Conservation (phyloP, 495 filamentous ascomycete genomes). For the Parathielavia hyrcaniae region DNA sequence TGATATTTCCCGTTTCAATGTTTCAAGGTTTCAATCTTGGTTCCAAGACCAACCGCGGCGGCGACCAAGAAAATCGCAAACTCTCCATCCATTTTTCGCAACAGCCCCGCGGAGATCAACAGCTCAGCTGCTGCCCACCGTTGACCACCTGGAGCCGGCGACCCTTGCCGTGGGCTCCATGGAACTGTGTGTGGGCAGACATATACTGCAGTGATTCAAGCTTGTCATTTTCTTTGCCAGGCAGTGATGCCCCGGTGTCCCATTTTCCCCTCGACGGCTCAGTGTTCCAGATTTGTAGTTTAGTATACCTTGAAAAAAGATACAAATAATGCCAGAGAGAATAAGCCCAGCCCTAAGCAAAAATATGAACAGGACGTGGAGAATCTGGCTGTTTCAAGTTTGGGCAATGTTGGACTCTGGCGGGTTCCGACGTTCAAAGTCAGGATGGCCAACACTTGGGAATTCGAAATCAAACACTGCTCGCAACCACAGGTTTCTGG, state of each 20-base stretch:
- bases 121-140: not conserved
- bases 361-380: too few species aligned
- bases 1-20: constrained; percentile 3
- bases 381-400: too few species aligned
- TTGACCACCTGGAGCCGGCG: constrained; percentile 2
- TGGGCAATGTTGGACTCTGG: too few species aligned
- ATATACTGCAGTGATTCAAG: not conserved
- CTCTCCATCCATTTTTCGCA: not conserved
- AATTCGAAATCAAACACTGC: not conserved
- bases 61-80: not conserved
- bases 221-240: not conserved
- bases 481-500: not conserved
- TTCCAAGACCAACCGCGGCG: not conserved
- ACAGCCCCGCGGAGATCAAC: constrained; percentile 1
- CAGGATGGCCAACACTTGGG: not conserved
- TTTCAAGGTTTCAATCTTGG: not conserved
- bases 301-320: too few species aligned
- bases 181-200: not conserved
- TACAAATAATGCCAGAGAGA: too few species aligned
- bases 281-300: not conserved
- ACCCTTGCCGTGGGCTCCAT: constrained; percentile 5
- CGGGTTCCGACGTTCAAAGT: not conserved
- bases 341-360: not conserved
- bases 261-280: not conserved
- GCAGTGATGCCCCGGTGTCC: too few species aligned